These are phyloP conservation scores for Populus trichocarpa DNA, from an alignment of 441 rosid species.

Conservation along the genomic window DNA sequence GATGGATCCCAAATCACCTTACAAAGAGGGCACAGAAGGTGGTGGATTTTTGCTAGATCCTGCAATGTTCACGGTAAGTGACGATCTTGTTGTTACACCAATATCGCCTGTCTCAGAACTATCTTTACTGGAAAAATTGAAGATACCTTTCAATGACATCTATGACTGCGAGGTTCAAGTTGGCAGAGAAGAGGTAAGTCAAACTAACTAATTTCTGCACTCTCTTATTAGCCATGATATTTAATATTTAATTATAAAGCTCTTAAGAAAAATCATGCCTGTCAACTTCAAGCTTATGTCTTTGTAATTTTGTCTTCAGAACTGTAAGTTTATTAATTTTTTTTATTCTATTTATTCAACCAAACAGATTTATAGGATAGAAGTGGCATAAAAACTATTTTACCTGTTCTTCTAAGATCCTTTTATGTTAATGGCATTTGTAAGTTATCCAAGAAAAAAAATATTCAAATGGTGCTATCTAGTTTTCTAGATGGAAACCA, in stretches of 20 bases:
- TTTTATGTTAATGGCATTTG: neutral
- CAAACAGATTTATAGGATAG: neutral
- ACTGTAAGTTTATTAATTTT: too few species aligned
- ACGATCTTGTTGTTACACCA: constrained; percentile 14
- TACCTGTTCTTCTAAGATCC: neutral
- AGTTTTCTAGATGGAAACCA: too few species aligned
- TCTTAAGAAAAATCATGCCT: neutral
- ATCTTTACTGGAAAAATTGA: constrained; percentile 5
- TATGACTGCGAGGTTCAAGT: constrained; percentile 2
- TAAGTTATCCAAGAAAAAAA: too few species aligned
- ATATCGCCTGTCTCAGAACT: constrained; percentile 7
- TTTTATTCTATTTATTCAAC: neutral
- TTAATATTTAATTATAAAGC: too few species aligned
- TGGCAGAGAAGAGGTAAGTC: constrained; percentile 8
- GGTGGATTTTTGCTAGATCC: constrained; percentile 14
- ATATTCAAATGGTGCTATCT: too few species aligned
- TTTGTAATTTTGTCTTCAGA: neutral
- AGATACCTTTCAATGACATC: constrained; percentile 15
- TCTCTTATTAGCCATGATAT: neutral
- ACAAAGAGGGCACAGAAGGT: neutral
- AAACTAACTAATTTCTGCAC: neutral
- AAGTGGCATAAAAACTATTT: neutral
- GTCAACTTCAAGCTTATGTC: neutral
- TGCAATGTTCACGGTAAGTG: constrained; percentile 20
- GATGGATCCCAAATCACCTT: constrained; percentile 10